Evolutionary conservation across 2,329 filamentous ascomycete species (phyloP).

Genomic region (Ascochyta lentis): DNA sequence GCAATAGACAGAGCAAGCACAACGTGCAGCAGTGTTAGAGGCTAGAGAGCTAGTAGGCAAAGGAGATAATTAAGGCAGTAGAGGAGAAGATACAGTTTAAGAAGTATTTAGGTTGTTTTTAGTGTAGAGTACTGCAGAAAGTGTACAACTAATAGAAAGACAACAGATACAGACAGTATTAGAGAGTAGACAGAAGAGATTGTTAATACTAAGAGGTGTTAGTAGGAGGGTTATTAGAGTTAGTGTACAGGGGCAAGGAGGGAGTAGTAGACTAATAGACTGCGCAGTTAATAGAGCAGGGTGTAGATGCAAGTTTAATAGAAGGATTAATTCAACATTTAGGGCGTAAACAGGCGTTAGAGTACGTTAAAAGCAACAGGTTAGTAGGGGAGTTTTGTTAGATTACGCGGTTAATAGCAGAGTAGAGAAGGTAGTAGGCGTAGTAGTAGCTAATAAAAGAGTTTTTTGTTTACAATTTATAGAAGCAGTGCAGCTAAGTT

Average conservation of each 20-base stretch:
- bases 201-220: constrained; percentile 18
- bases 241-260: no score
- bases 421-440: constrained; percentile 2
- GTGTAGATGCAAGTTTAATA: neutral
- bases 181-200: neutral
- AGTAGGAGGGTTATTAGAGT: constrained; percentile 3
- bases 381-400: constrained; percentile 18
- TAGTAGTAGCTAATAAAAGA: constrained; percentile 8
- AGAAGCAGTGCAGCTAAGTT: neutral
- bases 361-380: constrained; percentile 11
- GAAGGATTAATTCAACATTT: constrained; percentile 10
- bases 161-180: constrained; percentile 1
- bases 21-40: constrained; percentile 12
- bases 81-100: constrained; percentile 11
- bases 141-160: constrained; percentile 13
- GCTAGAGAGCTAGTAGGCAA: constrained; percentile 3
- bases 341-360: constrained; percentile 6
- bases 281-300: constrained; percentile 1
- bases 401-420: constrained; percentile 9
- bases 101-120: constrained; percentile 18
- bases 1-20: constrained; percentile 12
- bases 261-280: no score
- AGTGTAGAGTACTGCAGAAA: constrained; percentile 14
- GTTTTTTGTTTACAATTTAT: neutral
- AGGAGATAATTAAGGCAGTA: constrained; percentile 7